These are phyloP conservation scores for Alternaria burnsii DNA, from an alignment of 2,329 filamentous ascomycete genomes.

Conservation along the genomic window DNA sequence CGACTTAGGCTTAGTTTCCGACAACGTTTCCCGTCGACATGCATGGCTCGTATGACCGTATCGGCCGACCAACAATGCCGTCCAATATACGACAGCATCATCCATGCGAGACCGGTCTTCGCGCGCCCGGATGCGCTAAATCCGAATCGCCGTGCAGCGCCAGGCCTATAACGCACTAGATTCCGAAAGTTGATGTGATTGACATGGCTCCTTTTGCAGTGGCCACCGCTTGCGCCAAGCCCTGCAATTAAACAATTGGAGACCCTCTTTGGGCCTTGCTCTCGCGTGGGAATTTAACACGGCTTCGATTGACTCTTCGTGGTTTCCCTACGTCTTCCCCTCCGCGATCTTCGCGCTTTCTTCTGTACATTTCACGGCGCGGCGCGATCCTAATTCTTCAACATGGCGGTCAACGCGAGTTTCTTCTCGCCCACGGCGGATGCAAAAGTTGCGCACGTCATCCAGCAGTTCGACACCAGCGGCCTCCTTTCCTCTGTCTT, in stretches of 20 bases:
- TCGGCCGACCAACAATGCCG: background rate
- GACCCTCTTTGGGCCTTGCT: slow-evolving; percentile 24
- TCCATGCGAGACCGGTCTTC: background rate
- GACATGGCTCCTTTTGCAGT: slow-evolving; percentile 17
- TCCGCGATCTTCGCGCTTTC: slow-evolving; percentile 15
- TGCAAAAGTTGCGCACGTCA: slow-evolving; percentile 45
- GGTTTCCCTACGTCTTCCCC: slow-evolving; percentile 11
- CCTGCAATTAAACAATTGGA: slow-evolving; percentile 23
- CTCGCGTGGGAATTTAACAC: slow-evolving; percentile 16
- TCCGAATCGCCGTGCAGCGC: slow-evolving; percentile 15
- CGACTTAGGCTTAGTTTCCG: slow-evolving; percentile 5
- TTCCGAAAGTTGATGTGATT: slow-evolving; percentile 6
- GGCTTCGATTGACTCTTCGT: slow-evolving; percentile 12
- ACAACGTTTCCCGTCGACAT: background rate
- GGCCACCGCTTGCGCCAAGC: slow-evolving; percentile 24
- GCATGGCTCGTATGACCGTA: slow-evolving; percentile 4
- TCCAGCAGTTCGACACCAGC: slow-evolving; percentile 40
- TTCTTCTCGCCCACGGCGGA: slow-evolving; percentile 53
- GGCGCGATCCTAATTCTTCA: slow-evolving; percentile 11
- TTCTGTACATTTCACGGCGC: slow-evolving; percentile 3
- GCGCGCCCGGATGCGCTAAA: slow-evolving; percentile 10
- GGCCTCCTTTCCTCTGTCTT: slow-evolving; percentile 45
- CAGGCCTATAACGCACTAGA: slow-evolving; percentile 7
- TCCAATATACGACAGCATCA: slow-evolving; percentile 2
- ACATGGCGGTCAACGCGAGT: slow-evolving; percentile 50